Conservation (phyloP, 176 grass and related monocot genomes). For the Sorghum bicolor region DNA sequence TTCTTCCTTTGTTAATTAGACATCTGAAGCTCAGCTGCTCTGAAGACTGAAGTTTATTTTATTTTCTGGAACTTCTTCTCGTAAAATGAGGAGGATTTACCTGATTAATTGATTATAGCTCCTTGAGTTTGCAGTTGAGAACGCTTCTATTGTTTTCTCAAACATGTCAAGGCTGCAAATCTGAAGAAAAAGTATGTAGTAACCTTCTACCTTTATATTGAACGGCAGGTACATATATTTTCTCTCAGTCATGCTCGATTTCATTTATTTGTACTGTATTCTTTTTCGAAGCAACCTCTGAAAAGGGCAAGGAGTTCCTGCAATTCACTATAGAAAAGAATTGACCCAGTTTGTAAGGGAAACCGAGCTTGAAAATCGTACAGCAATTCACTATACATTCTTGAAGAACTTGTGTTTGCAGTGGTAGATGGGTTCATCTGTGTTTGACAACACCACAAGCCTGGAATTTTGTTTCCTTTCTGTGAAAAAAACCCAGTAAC, state of each 20-base stretch:
- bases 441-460: not conserved
- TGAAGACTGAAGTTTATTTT: no score
- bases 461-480: not conserved
- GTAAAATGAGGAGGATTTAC: not conserved
- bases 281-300: not conserved
- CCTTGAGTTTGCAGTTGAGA: not conserved
- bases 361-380: not conserved
- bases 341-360: not conserved
- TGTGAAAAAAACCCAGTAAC: not conserved
- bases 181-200: not conserved
- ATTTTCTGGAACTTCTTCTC: no score
- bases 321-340: not conserved
- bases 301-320: not conserved
- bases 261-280: not conserved
- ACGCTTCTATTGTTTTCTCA: not conserved
- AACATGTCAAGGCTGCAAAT: not conserved
- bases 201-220: constrained; percentile 6
- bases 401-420: not conserved
- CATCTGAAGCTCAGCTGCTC: not conserved
- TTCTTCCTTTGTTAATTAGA: constrained; percentile 9
- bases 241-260: not conserved
- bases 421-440: not conserved
- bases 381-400: not conserved
- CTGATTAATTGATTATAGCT: not conserved
- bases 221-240: not conserved